Evolutionary conservation across 176 grass and related monocot genomes (phyloP), one percentile per base, ranked within the genome.

Genomic region (Oryza officinalis): DNA sequence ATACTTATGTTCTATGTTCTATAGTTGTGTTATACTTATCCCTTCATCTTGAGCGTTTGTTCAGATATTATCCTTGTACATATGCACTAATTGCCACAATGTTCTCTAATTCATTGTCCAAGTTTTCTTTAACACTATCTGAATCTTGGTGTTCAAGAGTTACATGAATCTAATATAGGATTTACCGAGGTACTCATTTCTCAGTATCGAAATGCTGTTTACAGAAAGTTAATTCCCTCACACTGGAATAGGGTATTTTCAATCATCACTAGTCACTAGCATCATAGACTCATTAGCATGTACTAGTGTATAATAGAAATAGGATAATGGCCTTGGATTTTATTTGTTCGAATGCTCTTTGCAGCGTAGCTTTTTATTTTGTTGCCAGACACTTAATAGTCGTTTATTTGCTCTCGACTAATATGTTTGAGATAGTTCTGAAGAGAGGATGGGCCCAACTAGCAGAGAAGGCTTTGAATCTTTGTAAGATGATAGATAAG

Each of bases 401-500:
- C 27, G 65, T 3, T 25, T 70, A 61, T 27, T 76, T 61, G 33
- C 13, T 41, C 20, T 38, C 60, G n/a, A 52, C 27, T 30, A 40
- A 27, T 65, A 37, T 98, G 63, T 98, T 98, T 61, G 96, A 98
- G 80, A 98, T 95, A 66, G 89, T 98, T 71, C 60, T 95, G 85
- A 98, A 98, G 85, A 92, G 90, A 61, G 96, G 96, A 65, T 98
- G 96, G 96, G 93, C 96, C 84, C 89, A 98, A 68, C 69, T 98
- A 86, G 75, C 96, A 54, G 91, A 94, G 83, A 98, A 95, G 74
- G 96, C 96, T 23, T 85, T 98, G 44, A 98, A 95, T 88, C 87
- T 98, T 78, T 98, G 91, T 85, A 98, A 95, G 89, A 98, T 98
- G 96, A 83, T 98, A 49, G 89, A 98, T 86, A 95, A 93, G 74